Evolutionary conservation across 306 rosid genomes (phyloP).

Genomic region (Prosopis cineraria): DNA sequence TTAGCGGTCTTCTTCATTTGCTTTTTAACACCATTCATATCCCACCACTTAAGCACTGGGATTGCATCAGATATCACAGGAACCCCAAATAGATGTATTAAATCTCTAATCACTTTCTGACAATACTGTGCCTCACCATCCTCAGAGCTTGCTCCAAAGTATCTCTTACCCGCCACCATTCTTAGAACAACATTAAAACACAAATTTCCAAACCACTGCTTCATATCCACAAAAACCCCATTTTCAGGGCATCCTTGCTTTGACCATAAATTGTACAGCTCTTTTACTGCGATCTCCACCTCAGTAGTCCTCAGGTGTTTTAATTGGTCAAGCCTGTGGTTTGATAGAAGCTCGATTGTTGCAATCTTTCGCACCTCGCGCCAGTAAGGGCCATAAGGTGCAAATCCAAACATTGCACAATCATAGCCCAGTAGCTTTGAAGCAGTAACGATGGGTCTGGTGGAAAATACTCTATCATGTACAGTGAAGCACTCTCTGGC

Average conservation of each 20-base stretch:
- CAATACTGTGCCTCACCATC: not conserved
- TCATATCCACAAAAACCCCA: conserved; percentile 39
- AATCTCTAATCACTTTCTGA: conserved; percentile 28
- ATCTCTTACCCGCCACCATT: conserved; percentile 26
- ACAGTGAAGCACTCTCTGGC: conserved; percentile 39
- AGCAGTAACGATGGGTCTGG: conserved; percentile 34
- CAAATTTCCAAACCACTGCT: conserved; percentile 39
- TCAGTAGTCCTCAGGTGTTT: conserved; percentile 27
- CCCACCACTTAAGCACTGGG: conserved; percentile 35
- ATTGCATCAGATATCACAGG: conserved; percentile 29
- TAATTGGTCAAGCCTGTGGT: conserved; percentile 31
- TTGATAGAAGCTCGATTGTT: conserved; percentile 42
- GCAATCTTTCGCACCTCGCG: conserved; percentile 43
- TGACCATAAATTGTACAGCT: conserved; percentile 20
- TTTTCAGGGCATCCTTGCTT: conserved; percentile 27
- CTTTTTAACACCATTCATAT: conserved; percentile 26
- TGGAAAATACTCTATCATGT: conserved; percentile 40
- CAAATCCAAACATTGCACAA: conserved; percentile 43
- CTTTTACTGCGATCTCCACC: conserved; percentile 27
- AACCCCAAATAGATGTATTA: conserved; percentile 18
- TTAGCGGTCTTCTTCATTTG: conserved; percentile 37
- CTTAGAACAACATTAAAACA: conserved; percentile 21
- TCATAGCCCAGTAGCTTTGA: conserved; percentile 38
- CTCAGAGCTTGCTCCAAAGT: conserved; percentile 9
- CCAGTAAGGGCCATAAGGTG: conserved; percentile 46